Evolutionary conservation across 768 basidiomycete genomes (phyloP), one percentile per base, ranked within the genome.

Genomic region (Leccinum boreale): DNA sequence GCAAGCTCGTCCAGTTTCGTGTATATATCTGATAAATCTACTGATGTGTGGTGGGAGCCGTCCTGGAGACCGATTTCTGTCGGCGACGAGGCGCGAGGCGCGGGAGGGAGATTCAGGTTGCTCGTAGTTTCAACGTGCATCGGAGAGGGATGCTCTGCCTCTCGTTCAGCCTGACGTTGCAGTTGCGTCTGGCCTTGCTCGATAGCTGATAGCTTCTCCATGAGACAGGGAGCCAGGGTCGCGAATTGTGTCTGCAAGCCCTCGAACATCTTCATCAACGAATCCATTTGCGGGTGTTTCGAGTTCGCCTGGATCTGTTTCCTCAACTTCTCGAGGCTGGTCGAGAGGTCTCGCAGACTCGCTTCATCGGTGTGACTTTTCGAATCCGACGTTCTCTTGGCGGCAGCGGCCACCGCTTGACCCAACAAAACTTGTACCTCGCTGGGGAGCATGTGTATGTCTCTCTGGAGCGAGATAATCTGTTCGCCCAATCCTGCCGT

Each of bases 241-340:
- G 70, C 71, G 52, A 85, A 62, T n/a, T 74, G 75, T 3, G 56
- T 52, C 52, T 75, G 71, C 44, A 83, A 67, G 15, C 71, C 77
- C 28, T 75, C 77, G 39, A 82, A 62, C 55, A 73, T 73, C 33
- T 62, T 68, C 28, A 70, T 53, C 6, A 78, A 63, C 5, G 57
- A 59, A 17, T 70, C 62, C 39, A 66, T 50, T 23, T 57, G 61
- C 12, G 58, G 36, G 14, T 55, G 31, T 46, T 58, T 57, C 19
- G 58, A 57, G n/a, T 50, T 55, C 17, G 52, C 49, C 15, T 49
- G 46, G 6, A 59, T 42, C 29, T 62, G 64, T 29, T 59, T 59
- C 52, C 42, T 67, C 61, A 67, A 33, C 47, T 47, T 65, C 26
- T 64, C 64, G 19, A 72, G 57, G 26, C 19, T 58, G 11, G 46